Base-by-base conservation (phyloP, 371 early-diverging fungal genomes). In the Catenaria anguillulae region DNA sequence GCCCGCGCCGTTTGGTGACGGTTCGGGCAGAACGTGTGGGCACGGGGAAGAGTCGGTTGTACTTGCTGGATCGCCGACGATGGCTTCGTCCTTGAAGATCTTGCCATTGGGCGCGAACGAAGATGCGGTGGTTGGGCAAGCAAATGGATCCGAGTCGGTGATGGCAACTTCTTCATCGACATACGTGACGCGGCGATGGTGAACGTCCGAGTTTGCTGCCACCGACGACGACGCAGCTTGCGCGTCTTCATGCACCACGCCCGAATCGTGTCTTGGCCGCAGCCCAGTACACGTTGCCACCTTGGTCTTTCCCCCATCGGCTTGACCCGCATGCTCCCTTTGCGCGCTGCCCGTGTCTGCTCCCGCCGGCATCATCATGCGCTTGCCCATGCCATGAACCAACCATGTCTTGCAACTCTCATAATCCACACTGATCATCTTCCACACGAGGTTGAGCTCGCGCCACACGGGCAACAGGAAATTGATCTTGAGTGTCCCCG, bases 401-500 rank as follows among this genome's bases (percentile, higher is more conserved):
- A 34, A 17, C 62, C 62, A 45, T 52, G 36, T 19, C 13, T 37
- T 29, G 48, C 64, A 67, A 12, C 56, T 43, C 26, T 29, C 12
- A 26, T 46, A 45, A 21, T 55, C 61, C 26, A 67, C 31, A 4
- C 43, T 46, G 26, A 46, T 19, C 43, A 66, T 21, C 56, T 58
- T 34, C 54, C 19, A 36, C 37, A 42, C 45, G 12, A 31, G 29
- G 15, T 56, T 17, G 56, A 73, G 37, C 45, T 75, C 75, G 37
- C 75, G 69, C 65, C 65, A 71, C 35, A 75, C 36, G 3, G 75
- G 78, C 15, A 76, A 31, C 34, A 60, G 46, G 65, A 78, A 78
- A 62, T 78, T 78, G 46, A 68, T 63, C n/a, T 65, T 58, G n/a
- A 79, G 68, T 8, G 77, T 77, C 52, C 70, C 45, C 13, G 76